phyloP scores from a whole-genome alignment of 257 asterid genomes.

The Cynanchum wilfordii region DNA sequence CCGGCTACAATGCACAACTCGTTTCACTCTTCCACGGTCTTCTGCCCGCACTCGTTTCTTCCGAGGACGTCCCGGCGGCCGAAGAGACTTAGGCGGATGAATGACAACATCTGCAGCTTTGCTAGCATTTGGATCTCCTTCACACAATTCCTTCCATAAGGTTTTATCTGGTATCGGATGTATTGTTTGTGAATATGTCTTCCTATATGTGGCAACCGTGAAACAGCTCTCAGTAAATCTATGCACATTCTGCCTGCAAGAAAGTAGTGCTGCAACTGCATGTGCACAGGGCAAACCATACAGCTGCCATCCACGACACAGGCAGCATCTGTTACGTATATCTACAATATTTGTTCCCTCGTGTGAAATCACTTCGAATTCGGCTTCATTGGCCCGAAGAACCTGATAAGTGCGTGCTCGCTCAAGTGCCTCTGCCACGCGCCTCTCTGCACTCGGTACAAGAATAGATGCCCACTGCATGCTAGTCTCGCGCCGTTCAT shows the following conservation, averaged over 20 bases:
- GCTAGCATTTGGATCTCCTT: slow-evolving; percentile 46
- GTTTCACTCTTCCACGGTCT: slow-evolving; percentile 76
- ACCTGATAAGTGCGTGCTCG: slow-evolving; percentile 86
- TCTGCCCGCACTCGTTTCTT: slow-evolving; percentile 89
- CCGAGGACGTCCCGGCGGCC: slow-evolving; percentile 82
- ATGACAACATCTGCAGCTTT: slow-evolving; percentile 39
- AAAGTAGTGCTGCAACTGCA: slow-evolving; percentile 91
- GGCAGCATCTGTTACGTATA: slow-evolving; percentile 67
- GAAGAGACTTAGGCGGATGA: slow-evolving; percentile 76
- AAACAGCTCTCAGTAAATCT: slow-evolving; percentile 91
- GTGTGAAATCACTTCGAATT: slow-evolving; percentile 86
- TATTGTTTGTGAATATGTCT: slow-evolving; percentile 85
- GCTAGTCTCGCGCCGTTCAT: slow-evolving; percentile 84
- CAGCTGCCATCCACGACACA: slow-evolving; percentile 88
- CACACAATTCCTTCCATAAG: slow-evolving; percentile 66
- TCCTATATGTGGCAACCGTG: slow-evolving; percentile 75
- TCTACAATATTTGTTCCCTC: slow-evolving; percentile 90
- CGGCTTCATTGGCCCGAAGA: slow-evolving; percentile 94
- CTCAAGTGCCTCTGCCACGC: slow-evolving; percentile 86
- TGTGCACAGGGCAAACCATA: slow-evolving; percentile 96
- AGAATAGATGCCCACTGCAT: slow-evolving; percentile 97
- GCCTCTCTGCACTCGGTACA: slow-evolving; percentile 79
- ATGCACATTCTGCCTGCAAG: slow-evolving; percentile 87
- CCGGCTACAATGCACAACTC: slow-evolving; percentile 94
- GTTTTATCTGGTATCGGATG: slow-evolving; percentile 89